Evolutionary conservation across 2,329 filamentous ascomycete genomes (phyloP).

Genomic region (Arachnomyces sp.): DNA sequence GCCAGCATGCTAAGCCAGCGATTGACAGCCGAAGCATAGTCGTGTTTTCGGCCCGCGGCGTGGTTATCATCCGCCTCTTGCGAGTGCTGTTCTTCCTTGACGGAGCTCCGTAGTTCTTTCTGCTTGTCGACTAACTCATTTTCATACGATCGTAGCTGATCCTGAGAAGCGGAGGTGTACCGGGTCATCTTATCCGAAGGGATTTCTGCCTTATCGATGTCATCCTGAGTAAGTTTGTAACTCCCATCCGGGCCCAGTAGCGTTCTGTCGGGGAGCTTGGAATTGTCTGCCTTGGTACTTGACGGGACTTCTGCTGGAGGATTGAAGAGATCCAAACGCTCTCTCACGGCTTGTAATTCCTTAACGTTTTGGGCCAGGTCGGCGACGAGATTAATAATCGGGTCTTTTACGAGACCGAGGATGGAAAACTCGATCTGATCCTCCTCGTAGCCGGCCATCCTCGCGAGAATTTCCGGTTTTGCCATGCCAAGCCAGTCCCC

Average conservation of each 20-base stretch:
- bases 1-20: constrained; percentile 62
- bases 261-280: constrained; percentile 14
- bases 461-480: constrained; percentile 54
- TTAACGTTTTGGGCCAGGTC: constrained; percentile 40
- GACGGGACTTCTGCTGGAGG: not conserved
- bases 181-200: constrained; percentile 15
- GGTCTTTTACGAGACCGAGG: constrained; percentile 63
- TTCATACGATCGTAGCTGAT: constrained; percentile 25
- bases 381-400: constrained; percentile 42
- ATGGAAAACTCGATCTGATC: constrained; percentile 67
- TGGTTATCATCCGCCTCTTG: constrained; percentile 32
- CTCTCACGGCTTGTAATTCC: constrained; percentile 32
- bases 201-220: constrained; percentile 26
- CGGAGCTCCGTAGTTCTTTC: constrained; percentile 24
- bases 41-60: constrained; percentile 40
- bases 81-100: constrained; percentile 33
- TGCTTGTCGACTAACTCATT: constrained; percentile 25
- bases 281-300: constrained; percentile 4
- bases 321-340: constrained; percentile 12
- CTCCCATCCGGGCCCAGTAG: constrained; percentile 30
- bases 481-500: constrained; percentile 61
- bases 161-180: constrained; percentile 17
- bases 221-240: constrained; percentile 23
- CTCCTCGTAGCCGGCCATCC: constrained; percentile 60
- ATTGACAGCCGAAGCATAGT: constrained; percentile 62